A percentile compares a stretch with the other conserved stretches of the same genome.
phyloP scores from a whole-genome alignment of 2,329 filamentous ascomycete genomes.

The Cladorrhinum sp. region DNA sequence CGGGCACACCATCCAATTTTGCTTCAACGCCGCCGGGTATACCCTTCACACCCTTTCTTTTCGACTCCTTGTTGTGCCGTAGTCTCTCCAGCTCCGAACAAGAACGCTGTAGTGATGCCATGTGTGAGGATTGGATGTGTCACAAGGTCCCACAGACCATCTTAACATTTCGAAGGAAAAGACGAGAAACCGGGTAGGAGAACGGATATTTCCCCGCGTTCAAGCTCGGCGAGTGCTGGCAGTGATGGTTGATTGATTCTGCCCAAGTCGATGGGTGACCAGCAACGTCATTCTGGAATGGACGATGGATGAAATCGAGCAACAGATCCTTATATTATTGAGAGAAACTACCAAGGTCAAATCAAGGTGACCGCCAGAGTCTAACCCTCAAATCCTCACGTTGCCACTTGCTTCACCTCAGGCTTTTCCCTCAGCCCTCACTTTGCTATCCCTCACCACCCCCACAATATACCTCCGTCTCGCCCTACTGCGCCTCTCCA shows the following conservation, averaged over 20 bases:
- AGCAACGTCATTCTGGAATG: no score
- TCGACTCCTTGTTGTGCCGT: constrained; percentile 1
- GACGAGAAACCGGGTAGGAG: background rate
- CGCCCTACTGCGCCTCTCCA: background rate
- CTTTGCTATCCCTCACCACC: background rate
- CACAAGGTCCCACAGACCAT: background rate
- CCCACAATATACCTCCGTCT: background rate
- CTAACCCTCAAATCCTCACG: no score
- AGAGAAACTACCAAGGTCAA: no score
- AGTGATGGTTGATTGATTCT: no score
- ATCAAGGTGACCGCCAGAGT: no score
- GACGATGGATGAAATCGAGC: no score
- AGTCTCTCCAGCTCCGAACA: background rate
- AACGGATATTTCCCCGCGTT: background rate
- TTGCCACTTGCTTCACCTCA: no score
- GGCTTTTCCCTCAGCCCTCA: no score
- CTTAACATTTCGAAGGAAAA: background rate
- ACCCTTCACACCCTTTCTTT: background rate
- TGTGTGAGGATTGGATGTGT: background rate
- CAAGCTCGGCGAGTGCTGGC: background rate
- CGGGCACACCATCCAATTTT: constrained; percentile 7
- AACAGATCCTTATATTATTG: no score
- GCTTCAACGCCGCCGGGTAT: background rate
- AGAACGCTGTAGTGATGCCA: background rate
- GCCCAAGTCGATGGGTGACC: no score